Evolutionary conservation across 2,329 filamentous ascomycete genomes (phyloP), one percentile per base, ranked within the genome.

Genomic region (Alternaria viburni): DNA sequence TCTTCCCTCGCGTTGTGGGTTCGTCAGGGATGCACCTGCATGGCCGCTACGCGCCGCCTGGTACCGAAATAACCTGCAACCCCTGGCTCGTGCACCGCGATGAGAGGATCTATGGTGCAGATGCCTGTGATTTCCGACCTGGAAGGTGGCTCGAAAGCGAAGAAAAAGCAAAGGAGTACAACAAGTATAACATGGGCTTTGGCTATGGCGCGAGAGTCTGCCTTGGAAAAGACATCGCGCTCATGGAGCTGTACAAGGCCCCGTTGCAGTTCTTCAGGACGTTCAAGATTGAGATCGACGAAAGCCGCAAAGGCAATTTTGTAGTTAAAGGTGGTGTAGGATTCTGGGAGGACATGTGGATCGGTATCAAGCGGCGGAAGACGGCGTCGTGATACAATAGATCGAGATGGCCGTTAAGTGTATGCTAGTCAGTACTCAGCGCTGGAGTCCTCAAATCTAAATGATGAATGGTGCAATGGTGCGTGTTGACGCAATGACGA

Each of bases 191-290:
- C 61, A 81, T 87, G 71, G 77, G 76, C 0, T 87, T 86, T 61
- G 85, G 85, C 0, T 85, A 85, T 72, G 86, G 85, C 0, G 70
- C 83, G 0, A 74, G 83, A 11, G 76, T 82, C 12, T 86, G 84
- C 59, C 67, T 86, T 46, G 85, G 85, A 0, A 81, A 80, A 61
- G 80, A 85, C 46, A 83, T 87, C 61, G 85, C 84, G 1, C 79
- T 83, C 69, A 85, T 86, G 83, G 85, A 87, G 74, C 67, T 86
- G 55, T 85, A 81, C 71, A 86, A 87, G 77, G 66, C 57, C 5
- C 81, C 67, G 9, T 44, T 72, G 15, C 66, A 82, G 68, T 83
- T 85, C 66, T 80, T 84, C 51, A 74, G 81, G 6, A 78, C 69
- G 0, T 84, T 82, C 61, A 75, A 70, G 36, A 75, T 77, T 3